Base-by-base conservation (phyloP, 1,139 yeast species). In the Pneumocystis murina region DNA sequence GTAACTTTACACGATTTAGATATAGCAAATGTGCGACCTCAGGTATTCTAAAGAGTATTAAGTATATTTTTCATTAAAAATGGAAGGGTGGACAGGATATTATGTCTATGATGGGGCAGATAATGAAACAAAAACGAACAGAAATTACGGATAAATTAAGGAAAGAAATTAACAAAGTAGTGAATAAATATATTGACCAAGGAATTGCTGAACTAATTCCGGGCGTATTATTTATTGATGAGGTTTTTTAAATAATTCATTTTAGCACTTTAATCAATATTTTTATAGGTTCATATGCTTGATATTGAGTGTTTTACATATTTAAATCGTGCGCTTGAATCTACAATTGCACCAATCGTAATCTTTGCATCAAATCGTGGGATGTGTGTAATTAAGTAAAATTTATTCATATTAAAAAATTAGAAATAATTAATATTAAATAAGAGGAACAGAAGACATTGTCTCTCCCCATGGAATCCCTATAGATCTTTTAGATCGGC, bases 161-260 rank as follows among this genome's bases (percentile, higher is more conserved):
- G 74, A 78, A 80, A 59, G 98, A 92, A 76, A 96, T 92, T 69
- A 91, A 92, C 78, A 90, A 88, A 76, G 96, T 92, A 65, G 99
- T 92, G 59, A 88, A 94, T 68, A 89, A 90, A 74, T 92, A 92
- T 76, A 91, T 92, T 66, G 97, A 91, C 74, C 97, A 92, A 77
- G 98, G 98, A 67, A 89, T 92, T 65, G 99, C 99, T 20, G 99
- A 92, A 76, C 80, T 92, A 65, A 91, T 92, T 66, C 99, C 99
- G 0, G 99, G 99, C 71, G 99, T 92, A 40, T 79, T 92, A 72
- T 92, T 92, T 76, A 92, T 92, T 71, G 98, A 92, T 75, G 98
- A 92, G 76, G 98, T 48, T 48, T 48, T 48, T 8, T 10, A 12
- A 6, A 4, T 2, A 12, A 10, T 8, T 1, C 28, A 48, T 48